These are phyloP conservation scores for Rickenella mellea DNA, from an alignment of 768 basidiomycete species.

Conservation along the genomic window DNA sequence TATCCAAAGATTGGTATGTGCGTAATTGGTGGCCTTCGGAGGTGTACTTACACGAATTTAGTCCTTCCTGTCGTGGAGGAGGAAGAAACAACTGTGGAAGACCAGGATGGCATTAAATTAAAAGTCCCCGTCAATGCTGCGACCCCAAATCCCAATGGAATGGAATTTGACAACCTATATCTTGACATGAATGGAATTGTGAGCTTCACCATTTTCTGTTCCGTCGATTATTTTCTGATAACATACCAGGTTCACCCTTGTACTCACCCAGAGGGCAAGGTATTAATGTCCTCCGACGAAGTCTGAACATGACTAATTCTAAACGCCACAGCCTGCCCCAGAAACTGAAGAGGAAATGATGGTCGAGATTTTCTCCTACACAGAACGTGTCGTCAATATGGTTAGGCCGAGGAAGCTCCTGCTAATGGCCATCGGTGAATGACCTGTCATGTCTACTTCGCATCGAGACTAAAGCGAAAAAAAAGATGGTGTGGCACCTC, in stretches of 20 bases:
- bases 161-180: slow-evolving; percentile 94
- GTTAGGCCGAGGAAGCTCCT: slow-evolving; percentile 87
- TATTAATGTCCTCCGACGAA: slow-evolving; percentile 17
- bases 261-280: slow-evolving; percentile 97
- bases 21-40: not conserved
- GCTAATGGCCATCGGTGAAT: slow-evolving; percentile 95
- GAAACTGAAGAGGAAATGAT: slow-evolving; percentile 99
- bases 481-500: slow-evolving; percentile 90
- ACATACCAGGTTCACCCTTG: slow-evolving; percentile 81
- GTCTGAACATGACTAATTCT: slow-evolving; percentile 3
- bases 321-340: slow-evolving; percentile 64
- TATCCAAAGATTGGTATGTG: slow-evolving; percentile 90
- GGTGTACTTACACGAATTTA: slow-evolving; percentile 1
- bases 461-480: slow-evolving; percentile 5
- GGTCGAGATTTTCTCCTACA: slow-evolving; percentile 94
- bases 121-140: slow-evolving; percentile 73
- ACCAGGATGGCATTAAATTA: slow-evolving; percentile 31
- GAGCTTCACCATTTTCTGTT: slow-evolving; percentile 19
- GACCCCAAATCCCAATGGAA: slow-evolving; percentile 84
- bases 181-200: slow-evolving; percentile 99
- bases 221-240: slow-evolving; percentile 1
- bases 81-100: slow-evolving; percentile 24
- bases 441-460: not conserved
- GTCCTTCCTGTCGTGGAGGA: slow-evolving; percentile 30
- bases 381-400: slow-evolving; percentile 96